Base-by-base conservation (phyloP, 2,329 filamentous ascomycete species). In the Sclerotinia spermophila region DNA sequence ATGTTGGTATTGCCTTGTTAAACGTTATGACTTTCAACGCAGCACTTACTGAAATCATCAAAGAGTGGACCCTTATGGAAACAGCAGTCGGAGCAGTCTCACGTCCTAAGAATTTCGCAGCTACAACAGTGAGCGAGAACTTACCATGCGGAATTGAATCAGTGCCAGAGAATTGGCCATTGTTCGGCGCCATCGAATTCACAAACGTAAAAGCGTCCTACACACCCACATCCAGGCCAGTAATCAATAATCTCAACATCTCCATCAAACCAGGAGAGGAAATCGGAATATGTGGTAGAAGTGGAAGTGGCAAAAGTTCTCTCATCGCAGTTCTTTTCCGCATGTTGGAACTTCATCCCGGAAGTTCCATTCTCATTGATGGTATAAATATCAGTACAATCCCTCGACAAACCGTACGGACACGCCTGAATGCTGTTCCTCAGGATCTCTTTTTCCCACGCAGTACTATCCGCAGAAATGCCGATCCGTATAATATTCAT, bases 201-300 rank as follows among this genome's bases (percentile, higher is more conserved):
- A 73, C 74, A 15, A 76, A 78, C 48, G 53, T 80, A 3, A 76
- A 75, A 0, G 80, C 77, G 0, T 73, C 77, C 2, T 80, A 80
- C 48, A 77, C 78, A 2, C 77, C 74, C 6, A 66, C 64, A 55
- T 70, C 68, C 1, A 60, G 64, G 8, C 69, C 70, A 5, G 76
- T 75, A 19, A 67, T 78, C 8, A 48, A 71, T 7, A 67, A 75
- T 48, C 42, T 11, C 80, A 86, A 74, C 83, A 83, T 74, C 77
- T 85, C n/a, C 80, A 83, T 33, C 78, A 86, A 19, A 84, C 83
- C 65, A 84, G 86, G 11, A 81, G 86, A 88, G 83, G 35, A 86
- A 84, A 71, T 77, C 6, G 74, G 74, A 15, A 72, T 88, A 3
- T 86, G 84, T 68, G 86, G 87, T 2, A 83, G 86, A 2, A 74